A percentile compares a stretch with the other conserved stretches of the same genome.
Conservation (phyloP, 805 yeast species). For the Lachancea lanzarotensis region DNA sequence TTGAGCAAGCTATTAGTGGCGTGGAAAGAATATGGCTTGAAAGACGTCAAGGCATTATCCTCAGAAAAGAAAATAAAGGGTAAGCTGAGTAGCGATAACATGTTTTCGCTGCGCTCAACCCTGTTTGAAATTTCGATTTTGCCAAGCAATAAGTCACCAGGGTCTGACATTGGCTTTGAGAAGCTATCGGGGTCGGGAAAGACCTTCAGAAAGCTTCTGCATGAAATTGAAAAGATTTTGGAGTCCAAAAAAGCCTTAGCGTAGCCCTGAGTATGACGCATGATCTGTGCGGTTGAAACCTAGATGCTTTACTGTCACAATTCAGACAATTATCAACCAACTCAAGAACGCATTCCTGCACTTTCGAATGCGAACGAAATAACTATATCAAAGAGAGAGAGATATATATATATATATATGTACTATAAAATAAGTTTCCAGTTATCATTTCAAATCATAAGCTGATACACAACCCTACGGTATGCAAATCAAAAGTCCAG, state of each 20-base stretch:
- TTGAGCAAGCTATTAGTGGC: conserved; percentile 53
- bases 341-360: not conserved
- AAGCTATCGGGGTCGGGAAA: conserved; percentile 60
- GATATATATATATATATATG: not conserved
- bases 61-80: conserved; percentile 48
- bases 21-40: conserved; percentile 69
- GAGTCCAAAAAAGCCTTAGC: conserved; percentile 53
- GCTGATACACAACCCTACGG: not conserved
- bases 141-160: conserved; percentile 32
- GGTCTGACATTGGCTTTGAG: conserved; percentile 51
- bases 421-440: not conserved
- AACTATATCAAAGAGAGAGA: not conserved
- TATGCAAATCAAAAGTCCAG: no score
- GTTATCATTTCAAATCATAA: no score
- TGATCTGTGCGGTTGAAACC: no score
- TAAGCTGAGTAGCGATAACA: conserved; percentile 52
- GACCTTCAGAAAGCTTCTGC: conserved; percentile 52
- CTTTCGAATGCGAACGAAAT: not conserved
- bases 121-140: conserved; percentile 51
- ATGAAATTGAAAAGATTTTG: conserved; percentile 59
- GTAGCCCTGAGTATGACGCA: not conserved
- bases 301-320: no score
- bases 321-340: not conserved
- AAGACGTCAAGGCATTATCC: conserved; percentile 43
- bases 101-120: conserved; percentile 57